These are phyloP conservation scores for Ceratocystis albifundus DNA, from an alignment of 2,329 filamentous ascomycete species.

Conservation along the genomic window DNA sequence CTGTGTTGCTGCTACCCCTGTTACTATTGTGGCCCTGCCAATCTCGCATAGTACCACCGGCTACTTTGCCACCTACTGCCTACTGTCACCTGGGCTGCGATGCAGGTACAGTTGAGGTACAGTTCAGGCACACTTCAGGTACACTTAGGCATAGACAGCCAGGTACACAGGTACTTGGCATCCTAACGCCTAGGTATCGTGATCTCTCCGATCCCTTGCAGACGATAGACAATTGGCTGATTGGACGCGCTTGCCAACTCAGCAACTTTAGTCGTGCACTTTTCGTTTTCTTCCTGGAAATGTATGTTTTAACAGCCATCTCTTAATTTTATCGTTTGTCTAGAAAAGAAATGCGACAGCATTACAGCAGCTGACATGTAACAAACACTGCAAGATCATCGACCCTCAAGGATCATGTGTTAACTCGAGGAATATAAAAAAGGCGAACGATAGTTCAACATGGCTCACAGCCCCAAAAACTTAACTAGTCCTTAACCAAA, in stretches of 20 bases:
- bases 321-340: background rate
- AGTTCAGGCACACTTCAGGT: too few relatives aligned
- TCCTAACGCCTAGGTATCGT: background rate
- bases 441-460: too few relatives aligned
- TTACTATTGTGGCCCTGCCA: constrained; percentile 17
- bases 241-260: background rate
- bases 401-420: too few relatives aligned
- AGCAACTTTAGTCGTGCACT: too few relatives aligned
- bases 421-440: too few relatives aligned
- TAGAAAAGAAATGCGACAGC: too few relatives aligned
- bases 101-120: constrained; percentile 21
- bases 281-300: too few relatives aligned
- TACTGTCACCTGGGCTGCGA: constrained; percentile 18
- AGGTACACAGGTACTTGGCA: too few relatives aligned
- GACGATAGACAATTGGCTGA: background rate
- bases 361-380: too few relatives aligned
- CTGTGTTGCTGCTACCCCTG: background rate
- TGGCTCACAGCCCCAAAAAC: background rate
- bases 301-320: background rate
- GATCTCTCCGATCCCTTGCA: background rate
- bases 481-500: background rate
- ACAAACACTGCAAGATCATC: too few relatives aligned
- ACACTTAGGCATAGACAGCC: too few relatives aligned
- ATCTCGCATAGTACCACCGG: constrained; percentile 21
- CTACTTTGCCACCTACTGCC: constrained; percentile 19